Evolutionary conservation across 1,284 basidiomycete species (phyloP).

Genomic region (Moesziomyces parantarcticus): DNA sequence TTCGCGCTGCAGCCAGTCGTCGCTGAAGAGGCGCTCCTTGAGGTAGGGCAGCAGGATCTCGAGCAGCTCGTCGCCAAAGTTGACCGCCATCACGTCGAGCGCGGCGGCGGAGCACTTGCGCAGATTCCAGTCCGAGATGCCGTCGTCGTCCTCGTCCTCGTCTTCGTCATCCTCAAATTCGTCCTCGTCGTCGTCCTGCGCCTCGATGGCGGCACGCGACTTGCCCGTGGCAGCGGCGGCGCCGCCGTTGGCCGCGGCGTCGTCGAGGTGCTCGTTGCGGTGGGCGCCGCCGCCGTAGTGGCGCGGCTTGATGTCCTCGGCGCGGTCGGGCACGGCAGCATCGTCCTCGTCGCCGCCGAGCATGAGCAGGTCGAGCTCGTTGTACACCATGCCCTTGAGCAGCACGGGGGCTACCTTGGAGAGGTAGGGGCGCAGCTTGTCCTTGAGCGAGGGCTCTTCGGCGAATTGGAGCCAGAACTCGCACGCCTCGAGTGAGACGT

Average conservation of each 20-base stretch:
- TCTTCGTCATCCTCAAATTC: constrained; percentile 83
- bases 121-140: constrained; percentile 98
- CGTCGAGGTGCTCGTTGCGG: constrained; percentile 65
- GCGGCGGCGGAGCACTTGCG: constrained; percentile 98
- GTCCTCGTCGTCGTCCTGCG: constrained; percentile 78
- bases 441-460: constrained; percentile 86
- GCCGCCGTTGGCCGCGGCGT: constrained; percentile 54
- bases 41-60: constrained; percentile 88
- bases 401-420: constrained; percentile 90
- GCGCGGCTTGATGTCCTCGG: constrained; percentile 89
- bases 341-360: constrained; percentile 88
- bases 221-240: constrained; percentile 59
- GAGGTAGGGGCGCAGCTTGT: constrained; percentile 85
- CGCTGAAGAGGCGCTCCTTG: constrained; percentile 92
- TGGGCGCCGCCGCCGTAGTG: constrained; percentile 85
- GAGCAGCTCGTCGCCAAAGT: constrained; percentile 86
- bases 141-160: constrained; percentile 93
- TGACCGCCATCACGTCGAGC: constrained; percentile 93
- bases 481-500: constrained; percentile 79
- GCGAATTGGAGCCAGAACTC: constrained; percentile 99
- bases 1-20: constrained; percentile 93
- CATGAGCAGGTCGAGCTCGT: constrained; percentile 94
- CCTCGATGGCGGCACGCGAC: constrained; percentile 68
- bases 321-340: constrained; percentile 82
- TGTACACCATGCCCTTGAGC: constrained; percentile 96